Evolutionary conservation across 2,329 filamentous ascomycete species (phyloP).

Genomic region (Ophiocordyceps camponoti-leonardi): DNA sequence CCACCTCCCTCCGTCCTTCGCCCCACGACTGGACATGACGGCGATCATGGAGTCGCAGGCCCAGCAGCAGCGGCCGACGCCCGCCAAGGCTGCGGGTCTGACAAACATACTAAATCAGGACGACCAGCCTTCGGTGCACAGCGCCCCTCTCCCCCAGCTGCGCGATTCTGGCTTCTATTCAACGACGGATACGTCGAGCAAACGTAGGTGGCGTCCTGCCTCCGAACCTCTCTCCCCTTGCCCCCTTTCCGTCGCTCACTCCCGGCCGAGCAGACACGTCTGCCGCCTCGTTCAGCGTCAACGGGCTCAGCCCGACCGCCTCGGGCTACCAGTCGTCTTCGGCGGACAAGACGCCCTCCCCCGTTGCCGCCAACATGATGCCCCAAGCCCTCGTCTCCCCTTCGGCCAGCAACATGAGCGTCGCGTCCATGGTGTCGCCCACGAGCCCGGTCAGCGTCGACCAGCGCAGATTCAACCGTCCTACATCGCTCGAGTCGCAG

Average conservation of each 20-base stretch:
- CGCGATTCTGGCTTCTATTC: constrained; percentile 26
- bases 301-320: constrained; percentile 21
- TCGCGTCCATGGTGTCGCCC: constrained; percentile 48
- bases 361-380: constrained; percentile 31
- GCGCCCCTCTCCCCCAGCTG: constrained; percentile 14
- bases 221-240: neutral
- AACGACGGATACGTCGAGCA: constrained; percentile 24
- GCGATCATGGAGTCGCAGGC: constrained; percentile 7
- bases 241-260: constrained; percentile 1
- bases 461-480: constrained; percentile 25
- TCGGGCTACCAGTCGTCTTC: constrained; percentile 32
- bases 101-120: constrained; percentile 21
- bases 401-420: constrained; percentile 42
- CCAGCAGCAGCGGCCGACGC: constrained; percentile 3
- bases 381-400: constrained; percentile 39
- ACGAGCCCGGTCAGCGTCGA: constrained; percentile 28
- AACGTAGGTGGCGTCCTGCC: constrained; percentile 15
- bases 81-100: constrained; percentile 18
- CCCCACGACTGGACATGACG: neutral
- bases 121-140: constrained; percentile 11
- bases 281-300: constrained; percentile 19
- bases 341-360: constrained; percentile 45
- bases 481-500: constrained; percentile 19
- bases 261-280: constrained; percentile 15
- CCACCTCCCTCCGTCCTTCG: neutral